Percentiles rank a stretch among this genome's conserved stretches.
Evolutionary conservation across 2,329 filamentous ascomycete species (phyloP).

Genomic region (Ilyonectria destructans): DNA sequence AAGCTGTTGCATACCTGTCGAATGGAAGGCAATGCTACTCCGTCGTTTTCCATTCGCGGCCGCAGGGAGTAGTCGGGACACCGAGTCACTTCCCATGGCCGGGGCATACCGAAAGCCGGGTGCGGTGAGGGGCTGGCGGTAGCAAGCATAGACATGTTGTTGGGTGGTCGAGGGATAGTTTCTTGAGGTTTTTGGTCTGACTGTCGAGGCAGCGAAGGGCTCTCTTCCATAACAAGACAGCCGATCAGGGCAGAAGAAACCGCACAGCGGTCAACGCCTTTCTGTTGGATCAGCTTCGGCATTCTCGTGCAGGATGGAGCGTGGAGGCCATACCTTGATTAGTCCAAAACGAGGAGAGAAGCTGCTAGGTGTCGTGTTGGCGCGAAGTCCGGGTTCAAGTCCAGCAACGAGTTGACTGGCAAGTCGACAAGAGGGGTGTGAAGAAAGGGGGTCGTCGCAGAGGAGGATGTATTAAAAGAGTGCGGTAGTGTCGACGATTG

Average conservation of each 20-base stretch:
- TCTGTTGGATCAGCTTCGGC: conserved; percentile 30
- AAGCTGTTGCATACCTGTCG: conserved; percentile 62
- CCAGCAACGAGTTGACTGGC: conserved; percentile 2
- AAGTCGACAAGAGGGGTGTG: not conserved
- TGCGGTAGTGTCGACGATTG: not conserved
- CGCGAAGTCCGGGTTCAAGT: conserved; percentile 1
- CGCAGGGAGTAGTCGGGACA: conserved; percentile 55
- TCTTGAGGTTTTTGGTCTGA: conserved; percentile 49
- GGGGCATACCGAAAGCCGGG: conserved; percentile 59
- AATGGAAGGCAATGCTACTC: conserved; percentile 67
- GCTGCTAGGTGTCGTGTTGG: conserved; percentile 4
- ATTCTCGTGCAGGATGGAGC: conserved; percentile 12
- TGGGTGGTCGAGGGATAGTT: conserved; percentile 50
- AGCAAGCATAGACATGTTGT: conserved; percentile 68
- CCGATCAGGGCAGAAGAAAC: conserved; percentile 38
- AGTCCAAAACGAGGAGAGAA: conserved; percentile 30
- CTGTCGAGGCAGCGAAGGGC: conserved; percentile 53
- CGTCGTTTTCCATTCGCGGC: conserved; percentile 58
- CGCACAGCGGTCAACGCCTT: conserved; percentile 41
- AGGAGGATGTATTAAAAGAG: not conserved
- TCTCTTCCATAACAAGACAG: conserved; percentile 60
- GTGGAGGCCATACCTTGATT: conserved; percentile 30
- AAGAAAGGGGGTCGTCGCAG: not conserved
- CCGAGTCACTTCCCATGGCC: conserved; percentile 58
- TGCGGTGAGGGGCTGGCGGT: conserved; percentile 62